These are phyloP conservation scores for Fusarium ramigenum DNA, from an alignment of 2,329 filamentous ascomycete genomes.

Conservation along the genomic window DNA sequence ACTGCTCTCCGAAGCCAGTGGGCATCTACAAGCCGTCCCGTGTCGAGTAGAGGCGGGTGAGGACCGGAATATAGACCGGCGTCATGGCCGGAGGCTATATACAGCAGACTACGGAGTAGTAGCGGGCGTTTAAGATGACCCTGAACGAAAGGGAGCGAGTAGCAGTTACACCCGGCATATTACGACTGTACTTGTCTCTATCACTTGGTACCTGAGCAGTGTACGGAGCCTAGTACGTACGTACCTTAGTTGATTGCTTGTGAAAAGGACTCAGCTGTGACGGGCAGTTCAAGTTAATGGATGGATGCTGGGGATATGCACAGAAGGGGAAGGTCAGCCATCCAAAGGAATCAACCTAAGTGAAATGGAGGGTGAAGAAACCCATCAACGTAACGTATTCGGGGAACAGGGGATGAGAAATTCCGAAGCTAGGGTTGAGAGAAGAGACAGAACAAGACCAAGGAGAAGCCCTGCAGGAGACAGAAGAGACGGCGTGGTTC, in stretches of 20 bases:
- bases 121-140: conserved; percentile 6
- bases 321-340: conserved; percentile 31
- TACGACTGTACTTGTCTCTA: not conserved
- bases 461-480: not conserved
- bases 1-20: not conserved
- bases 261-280: not conserved
- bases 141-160: conserved; percentile 1
- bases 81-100: not conserved
- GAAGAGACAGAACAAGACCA: not conserved
- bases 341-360: conserved; percentile 7
- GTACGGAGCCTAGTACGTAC: not conserved
- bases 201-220: not conserved
- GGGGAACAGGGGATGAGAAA: conserved; percentile 29
- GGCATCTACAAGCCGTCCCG: not conserved
- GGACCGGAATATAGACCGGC: conserved; percentile 15
- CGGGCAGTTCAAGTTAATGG: not conserved
- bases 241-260: not conserved
- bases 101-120: not conserved
- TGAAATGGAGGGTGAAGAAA: conserved; percentile 3
- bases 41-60: conserved; percentile 9
- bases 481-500: not conserved
- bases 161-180: not conserved
- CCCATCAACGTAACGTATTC: conserved; percentile 7
- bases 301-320: conserved; percentile 16
- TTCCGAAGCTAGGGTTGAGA: conserved; percentile 21